Percentiles rank a stretch among this genome's conserved stretches.
Evolutionary conservation across 176 grass and related monocot genomes (phyloP).

Genomic region (Elymus sibiricus): DNA sequence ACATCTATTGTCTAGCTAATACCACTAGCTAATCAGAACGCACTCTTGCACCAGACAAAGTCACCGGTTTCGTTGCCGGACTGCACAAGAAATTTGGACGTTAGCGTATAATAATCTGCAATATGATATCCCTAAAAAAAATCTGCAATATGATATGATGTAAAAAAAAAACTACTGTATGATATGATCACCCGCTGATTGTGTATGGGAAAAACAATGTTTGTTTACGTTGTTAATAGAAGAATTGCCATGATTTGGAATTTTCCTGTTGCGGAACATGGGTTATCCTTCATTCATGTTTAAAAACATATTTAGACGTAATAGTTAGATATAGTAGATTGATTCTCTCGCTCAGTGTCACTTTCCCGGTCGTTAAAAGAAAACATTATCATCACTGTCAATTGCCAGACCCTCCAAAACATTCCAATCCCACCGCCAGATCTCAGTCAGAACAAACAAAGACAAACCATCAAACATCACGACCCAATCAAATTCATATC

Average conservation of each 20-base stretch:
- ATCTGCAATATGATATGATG: no score
- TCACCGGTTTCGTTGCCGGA: background rate
- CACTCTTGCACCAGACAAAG: background rate
- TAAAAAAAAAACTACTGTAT: no score
- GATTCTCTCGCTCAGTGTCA: slow-evolving; percentile 33
- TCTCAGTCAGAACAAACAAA: background rate
- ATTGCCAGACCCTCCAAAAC: slow-evolving; percentile 16
- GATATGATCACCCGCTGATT: slow-evolving; percentile 2
- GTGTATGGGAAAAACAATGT: background rate
- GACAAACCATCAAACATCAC: background rate
- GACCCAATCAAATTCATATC: background rate
- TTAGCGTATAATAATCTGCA: background rate
- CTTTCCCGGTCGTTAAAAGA: slow-evolving; percentile 34
- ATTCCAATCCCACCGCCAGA: background rate
- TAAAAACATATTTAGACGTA: slow-evolving; percentile 2
- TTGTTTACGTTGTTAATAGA: background rate
- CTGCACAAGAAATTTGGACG: background rate
- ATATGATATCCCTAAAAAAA: no score
- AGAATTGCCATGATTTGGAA: slow-evolving; percentile 13
- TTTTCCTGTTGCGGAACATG: slow-evolving; percentile 30
- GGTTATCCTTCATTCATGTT: slow-evolving; percentile 9
- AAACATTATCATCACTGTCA: slow-evolving; percentile 25
- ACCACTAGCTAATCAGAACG: background rate
- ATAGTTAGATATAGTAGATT: slow-evolving; percentile 12
- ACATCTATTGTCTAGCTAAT: background rate